These are phyloP conservation scores for Yarrowia galli DNA, from an alignment of 1,139 yeast genomes.

Conservation along the genomic window DNA sequence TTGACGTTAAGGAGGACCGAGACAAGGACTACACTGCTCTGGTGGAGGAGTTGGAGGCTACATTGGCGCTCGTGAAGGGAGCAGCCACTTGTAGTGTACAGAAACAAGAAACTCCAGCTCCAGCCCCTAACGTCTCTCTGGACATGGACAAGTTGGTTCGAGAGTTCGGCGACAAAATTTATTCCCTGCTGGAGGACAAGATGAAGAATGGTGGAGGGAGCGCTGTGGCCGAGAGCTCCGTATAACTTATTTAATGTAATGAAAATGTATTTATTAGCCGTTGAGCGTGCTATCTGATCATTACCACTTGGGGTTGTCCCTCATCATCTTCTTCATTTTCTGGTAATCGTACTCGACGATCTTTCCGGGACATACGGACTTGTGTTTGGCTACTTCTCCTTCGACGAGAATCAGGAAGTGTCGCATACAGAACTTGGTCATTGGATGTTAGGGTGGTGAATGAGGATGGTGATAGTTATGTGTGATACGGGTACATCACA, in stretches of 20 bases:
- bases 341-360: too few species aligned
- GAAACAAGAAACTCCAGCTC: background rate
- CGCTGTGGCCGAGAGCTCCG: background rate
- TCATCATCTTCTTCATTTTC: too few species aligned
- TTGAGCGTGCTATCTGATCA: too few species aligned
- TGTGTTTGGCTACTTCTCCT: too few species aligned
- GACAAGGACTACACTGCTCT: slow-evolving; percentile 1
- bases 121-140: background rate
- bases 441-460: too few species aligned
- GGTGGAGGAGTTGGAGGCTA: slow-evolving; percentile 6
- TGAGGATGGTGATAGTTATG: too few species aligned
- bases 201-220: slow-evolving; percentile 6
- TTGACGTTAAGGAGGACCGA: background rate
- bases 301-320: too few species aligned
- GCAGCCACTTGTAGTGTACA: background rate
- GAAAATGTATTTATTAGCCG: slow-evolving; percentile 8
- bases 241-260: slow-evolving; percentile 4
- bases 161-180: slow-evolving; percentile 44
- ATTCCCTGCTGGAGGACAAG: slow-evolving; percentile 42
- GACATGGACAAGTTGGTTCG: slow-evolving; percentile 41
- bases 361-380: too few species aligned
- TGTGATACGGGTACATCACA: too few species aligned
- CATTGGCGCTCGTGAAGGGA: slow-evolving; percentile 37
- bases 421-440: too few species aligned
- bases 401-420: too few species aligned